Base-by-base conservation (phyloP, 768 basidiomycete genomes). In the Rhodotorula kratochvilovae region DNA sequence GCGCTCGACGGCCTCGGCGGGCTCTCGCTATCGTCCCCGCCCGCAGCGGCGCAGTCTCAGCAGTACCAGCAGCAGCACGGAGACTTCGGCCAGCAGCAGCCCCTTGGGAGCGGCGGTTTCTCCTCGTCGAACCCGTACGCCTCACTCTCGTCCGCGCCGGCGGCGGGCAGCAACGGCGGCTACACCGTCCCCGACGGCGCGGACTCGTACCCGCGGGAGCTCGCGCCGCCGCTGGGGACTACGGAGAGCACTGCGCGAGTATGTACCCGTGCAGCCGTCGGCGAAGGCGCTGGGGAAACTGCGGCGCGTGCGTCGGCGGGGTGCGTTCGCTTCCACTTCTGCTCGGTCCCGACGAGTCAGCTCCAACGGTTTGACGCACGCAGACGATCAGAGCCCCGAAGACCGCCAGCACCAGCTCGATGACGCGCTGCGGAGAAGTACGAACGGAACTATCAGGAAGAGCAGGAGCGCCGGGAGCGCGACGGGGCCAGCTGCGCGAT, bases 231-330 rank as follows among this genome's bases (percentile, higher is more conserved):
- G 56, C 36, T 5, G 3, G 63, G 61, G 7, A 35, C 17, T 27
- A 63, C 62, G 5, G 51, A 53, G 19, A 31, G n/a, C n/a, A 4
- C 27, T 57, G 56, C 2, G 46, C 11, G 15, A 35, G 8, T 66
- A 45, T 17, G 56, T 66, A 2, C 69, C 69, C 23, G 27, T 8
- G 4, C 57, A 64, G 39, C 73, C 73, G 31, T 63, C 60, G 13
- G 61, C 42, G 48, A 71, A 71, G 57, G 73, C 73, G 27, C 48
- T 75, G 25, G 73, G 73, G 4, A 75, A 75, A 54, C 15, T 75
- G 36, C 59, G 73, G 46, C 45, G 73, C 29, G 64, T 75, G 15
- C n/a, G 29, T 51, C 21, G 15, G 61, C 31, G 46, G 58, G 56
- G 42, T 63, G 58, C 53, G 46, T 43, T n/a, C 33, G 17, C 29